Conservation (phyloP, 2,329 filamentous ascomycete species). For the Arthrobotrys pseudoclavata region DNA sequence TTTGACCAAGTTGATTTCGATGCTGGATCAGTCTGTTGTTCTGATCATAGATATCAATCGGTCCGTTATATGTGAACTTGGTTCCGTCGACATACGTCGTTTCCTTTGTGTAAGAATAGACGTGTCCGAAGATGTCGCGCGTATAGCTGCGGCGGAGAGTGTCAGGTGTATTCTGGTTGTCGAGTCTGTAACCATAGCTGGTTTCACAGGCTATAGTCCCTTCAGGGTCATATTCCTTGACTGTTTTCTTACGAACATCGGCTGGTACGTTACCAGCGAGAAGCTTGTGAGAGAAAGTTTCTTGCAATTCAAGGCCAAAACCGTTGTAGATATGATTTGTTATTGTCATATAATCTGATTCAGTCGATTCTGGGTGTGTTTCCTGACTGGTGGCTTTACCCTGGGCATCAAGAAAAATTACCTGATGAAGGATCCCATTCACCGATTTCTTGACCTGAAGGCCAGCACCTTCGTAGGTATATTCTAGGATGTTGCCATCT, state of each 20-base stretch:
- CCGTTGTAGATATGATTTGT: conserved; percentile 15
- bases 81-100: neutral
- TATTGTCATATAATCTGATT: neutral
- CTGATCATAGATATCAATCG: neutral
- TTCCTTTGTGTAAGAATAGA: neutral
- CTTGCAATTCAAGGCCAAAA: neutral
- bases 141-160: neutral
- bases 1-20: conserved; percentile 18
- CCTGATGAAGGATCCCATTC: conserved; percentile 3
- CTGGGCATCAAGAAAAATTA: neutral
- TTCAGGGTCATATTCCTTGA: neutral
- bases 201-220: neutral
- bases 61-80: neutral
- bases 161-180: neutral
- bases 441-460: neutral
- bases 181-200: neutral
- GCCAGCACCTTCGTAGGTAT: neutral
- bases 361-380: neutral
- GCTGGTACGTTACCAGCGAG: neutral
- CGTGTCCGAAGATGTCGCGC: conserved; percentile 12
- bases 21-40: neutral
- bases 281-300: neutral
- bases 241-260: no score
- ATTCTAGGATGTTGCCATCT: neutral
- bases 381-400: neutral